These are phyloP conservation scores for Tetrahymena borealis DNA, from an alignment of 73 alveolate species.

Conservation along the genomic window DNA sequence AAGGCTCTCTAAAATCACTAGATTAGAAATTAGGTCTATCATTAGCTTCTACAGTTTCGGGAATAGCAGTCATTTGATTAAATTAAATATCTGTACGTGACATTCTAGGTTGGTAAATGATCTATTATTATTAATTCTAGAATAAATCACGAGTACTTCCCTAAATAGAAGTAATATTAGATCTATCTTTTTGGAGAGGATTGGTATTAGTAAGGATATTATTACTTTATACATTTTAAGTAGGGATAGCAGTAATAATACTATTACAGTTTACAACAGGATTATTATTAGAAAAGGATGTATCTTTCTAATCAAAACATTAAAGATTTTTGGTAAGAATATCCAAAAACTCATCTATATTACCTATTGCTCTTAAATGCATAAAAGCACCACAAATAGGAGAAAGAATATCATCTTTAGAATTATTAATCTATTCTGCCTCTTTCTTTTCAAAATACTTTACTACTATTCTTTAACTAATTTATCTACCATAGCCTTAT, in stretches of 20 bases:
- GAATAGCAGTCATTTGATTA: neutral
- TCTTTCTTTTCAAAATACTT: neutral
- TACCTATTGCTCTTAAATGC: neutral
- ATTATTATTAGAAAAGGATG: neutral
- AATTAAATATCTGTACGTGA: neutral
- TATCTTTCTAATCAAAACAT: neutral
- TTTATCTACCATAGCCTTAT: neutral
- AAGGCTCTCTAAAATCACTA: neutral
- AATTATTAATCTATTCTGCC: neutral
- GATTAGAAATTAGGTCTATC: too few relatives aligned
- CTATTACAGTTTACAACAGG: neutral
- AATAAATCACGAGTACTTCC: neutral
- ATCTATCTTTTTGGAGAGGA: neutral
- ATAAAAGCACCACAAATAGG: neutral
- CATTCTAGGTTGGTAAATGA: neutral
- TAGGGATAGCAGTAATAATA: neutral
- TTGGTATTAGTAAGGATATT: neutral
- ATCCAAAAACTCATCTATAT: neutral
- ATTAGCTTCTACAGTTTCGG: neutral
- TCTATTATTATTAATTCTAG: neutral
- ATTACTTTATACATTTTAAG: neutral
- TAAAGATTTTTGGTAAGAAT: neutral
- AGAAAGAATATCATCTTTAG: neutral
- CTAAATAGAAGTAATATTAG: neutral
- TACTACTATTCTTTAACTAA: neutral